phyloP scores from a whole-genome alignment of 257 asterid species.

The Solanum pimpinellifolium region DNA sequence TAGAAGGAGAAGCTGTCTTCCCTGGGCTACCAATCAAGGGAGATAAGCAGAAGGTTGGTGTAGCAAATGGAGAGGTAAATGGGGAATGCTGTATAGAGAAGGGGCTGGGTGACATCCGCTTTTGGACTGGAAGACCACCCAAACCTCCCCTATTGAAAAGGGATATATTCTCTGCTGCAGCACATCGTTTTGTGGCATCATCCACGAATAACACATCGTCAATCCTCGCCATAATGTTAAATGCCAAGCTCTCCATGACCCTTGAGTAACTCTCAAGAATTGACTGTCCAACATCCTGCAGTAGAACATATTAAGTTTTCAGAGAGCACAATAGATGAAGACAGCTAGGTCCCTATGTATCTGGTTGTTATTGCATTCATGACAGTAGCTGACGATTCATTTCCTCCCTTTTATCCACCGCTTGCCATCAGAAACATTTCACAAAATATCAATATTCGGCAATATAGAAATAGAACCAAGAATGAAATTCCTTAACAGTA shows the following conservation, averaged over 20 bases:
- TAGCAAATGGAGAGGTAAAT: constrained; percentile 82
- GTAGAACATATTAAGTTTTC: neutral
- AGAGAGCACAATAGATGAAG: neutral
- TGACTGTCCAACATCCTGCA: constrained; percentile 94
- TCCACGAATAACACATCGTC: constrained; percentile 84
- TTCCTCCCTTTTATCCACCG: neutral
- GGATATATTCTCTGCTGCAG: constrained; percentile 58
- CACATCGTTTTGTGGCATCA: constrained; percentile 59
- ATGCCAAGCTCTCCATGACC: constrained; percentile 98
- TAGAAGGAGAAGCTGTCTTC: constrained; percentile 44
- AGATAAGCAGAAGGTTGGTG: constrained; percentile 81
- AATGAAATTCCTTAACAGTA: neutral
- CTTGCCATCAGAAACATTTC: neutral
- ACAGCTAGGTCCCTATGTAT: neutral
- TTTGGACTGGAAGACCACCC: constrained; percentile 78
- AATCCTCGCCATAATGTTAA: constrained; percentile 87
- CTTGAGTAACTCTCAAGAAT: constrained; percentile 97
- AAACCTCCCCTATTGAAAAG: constrained; percentile 68
- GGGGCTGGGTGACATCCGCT: constrained; percentile 91
- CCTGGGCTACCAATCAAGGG: constrained; percentile 59
- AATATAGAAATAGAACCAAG: neutral
- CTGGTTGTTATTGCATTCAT: neutral
- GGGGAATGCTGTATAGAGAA: constrained; percentile 91
- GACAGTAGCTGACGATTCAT: neutral
- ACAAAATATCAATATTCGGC: neutral